Evolutionary conservation across 805 yeast genomes (phyloP).

Genomic region (Starmerella kuoi): DNA sequence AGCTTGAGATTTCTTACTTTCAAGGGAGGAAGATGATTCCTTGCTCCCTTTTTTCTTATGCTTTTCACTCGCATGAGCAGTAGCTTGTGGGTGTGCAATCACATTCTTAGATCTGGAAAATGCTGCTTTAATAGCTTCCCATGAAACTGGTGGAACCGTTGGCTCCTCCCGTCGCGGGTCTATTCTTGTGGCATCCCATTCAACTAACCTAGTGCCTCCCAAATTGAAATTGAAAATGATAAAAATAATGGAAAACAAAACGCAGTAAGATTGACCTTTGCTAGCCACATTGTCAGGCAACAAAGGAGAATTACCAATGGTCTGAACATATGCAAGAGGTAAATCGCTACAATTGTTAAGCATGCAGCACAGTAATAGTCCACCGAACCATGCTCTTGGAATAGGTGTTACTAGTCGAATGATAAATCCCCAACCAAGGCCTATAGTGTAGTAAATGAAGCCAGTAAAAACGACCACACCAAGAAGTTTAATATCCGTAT

Average conservation of each 20-base stretch:
- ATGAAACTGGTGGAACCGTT: constrained; percentile 19
- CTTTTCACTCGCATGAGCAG: neutral
- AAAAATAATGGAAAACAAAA: constrained; percentile 61
- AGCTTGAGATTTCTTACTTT: neutral
- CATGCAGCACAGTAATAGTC: constrained; percentile 56
- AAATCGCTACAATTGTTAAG: constrained; percentile 72
- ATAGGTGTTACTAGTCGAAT: constrained; percentile 41
- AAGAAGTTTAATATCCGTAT: constrained; percentile 54
- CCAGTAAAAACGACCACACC: constrained; percentile 51
- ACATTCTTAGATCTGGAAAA: neutral
- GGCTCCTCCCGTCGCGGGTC: constrained; percentile 21
- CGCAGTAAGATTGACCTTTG: constrained; percentile 72
- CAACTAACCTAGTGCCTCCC: constrained; percentile 61
- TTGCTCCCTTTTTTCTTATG: neutral
- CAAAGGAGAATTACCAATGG: constrained; percentile 48
- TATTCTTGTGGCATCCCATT: constrained; percentile 47
- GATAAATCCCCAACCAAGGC: constrained; percentile 34
- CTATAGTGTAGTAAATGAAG: constrained; percentile 35
- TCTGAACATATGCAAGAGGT: constrained; percentile 64
- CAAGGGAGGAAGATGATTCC: neutral
- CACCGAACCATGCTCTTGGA: constrained; percentile 69
- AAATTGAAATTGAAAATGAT: constrained; percentile 57
- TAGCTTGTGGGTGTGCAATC: too few species aligned
- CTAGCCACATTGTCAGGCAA: constrained; percentile 50
- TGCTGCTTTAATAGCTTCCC: constrained; percentile 10